Evolutionary conservation across 2,329 filamentous ascomycete genomes (phyloP), one percentile per base, ranked within the genome.

Genomic region (Zymoseptoria pseudotritici): DNA sequence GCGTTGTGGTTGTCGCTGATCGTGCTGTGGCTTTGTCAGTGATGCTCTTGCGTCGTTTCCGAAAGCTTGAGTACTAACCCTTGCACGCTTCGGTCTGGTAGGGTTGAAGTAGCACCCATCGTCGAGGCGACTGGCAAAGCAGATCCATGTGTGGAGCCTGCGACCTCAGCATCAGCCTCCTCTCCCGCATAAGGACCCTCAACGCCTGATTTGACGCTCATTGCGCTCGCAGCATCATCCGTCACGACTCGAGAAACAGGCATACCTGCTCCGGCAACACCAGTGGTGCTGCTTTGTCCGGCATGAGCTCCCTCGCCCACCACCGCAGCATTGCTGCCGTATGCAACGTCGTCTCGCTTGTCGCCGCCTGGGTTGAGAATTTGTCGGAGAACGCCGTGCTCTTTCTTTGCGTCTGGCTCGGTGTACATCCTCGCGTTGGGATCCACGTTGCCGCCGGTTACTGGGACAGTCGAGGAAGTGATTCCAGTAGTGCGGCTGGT

Each of bases 331-430:
- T 66, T 66, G 13, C 53, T 61, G 22, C 66, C 68, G 36, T 62
- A 67, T 1, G 55, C 59, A 20, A 58, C 57, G 11, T 65, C 64
- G 42, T 69, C 67, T 46, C 68, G 63, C 46, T 68, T 67, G 50
- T 66, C 58, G 46, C 67, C 65, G 42, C 60, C 61, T 6, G 68
- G 66, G 56, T 70, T 69, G n/a, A 61, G 50, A 52, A 68, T 61
- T 52, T 65, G 63, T 50, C 61, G 60, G 19, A 65, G 49, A 21
- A 64, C 59, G 9, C 58, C 54, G 55, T 64, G 66, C 13, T 66
- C 64, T 20, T 59, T 59, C 57, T 63, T 60, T 22, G 58, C 49
- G 2, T 53, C 56, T 24, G 56, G 22, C 11, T 60, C 55, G 11
- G 61, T 63, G 31, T 61, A 29, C 26, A 63, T 53, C 42, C 59